Conservation (phyloP, 2,329 filamentous ascomycete species). For the Trichoderma afroharzianum region DNA sequence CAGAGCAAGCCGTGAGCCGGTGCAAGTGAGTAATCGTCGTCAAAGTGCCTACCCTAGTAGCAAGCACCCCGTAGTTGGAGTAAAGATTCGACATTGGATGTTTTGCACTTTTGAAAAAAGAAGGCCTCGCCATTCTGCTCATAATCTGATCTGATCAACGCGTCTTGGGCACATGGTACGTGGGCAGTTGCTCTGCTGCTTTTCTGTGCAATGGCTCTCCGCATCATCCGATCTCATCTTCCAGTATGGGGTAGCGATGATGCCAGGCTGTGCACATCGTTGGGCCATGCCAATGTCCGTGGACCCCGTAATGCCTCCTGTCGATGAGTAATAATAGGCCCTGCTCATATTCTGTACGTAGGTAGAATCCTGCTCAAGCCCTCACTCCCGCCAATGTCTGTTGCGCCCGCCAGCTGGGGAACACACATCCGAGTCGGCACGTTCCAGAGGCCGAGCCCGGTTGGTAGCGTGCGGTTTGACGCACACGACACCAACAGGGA, state of each 20-base stretch:
- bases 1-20: background rate
- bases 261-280: background rate
- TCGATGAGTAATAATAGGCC: background rate
- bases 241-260: background rate
- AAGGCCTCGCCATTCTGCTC: background rate
- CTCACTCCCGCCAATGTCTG: background rate
- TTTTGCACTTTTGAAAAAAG: background rate
- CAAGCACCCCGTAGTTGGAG: background rate
- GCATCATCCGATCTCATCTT: background rate
- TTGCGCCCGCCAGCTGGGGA: background rate
- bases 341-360: background rate
- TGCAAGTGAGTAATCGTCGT: background rate
- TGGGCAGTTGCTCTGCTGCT: background rate
- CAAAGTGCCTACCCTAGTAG: background rate
- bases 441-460: conserved; percentile 2
- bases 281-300: background rate
- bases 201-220: background rate
- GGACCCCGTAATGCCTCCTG: background rate
- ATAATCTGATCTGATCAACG: background rate
- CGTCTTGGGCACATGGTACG: background rate
- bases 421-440: conserved; percentile 1
- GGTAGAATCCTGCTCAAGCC: background rate
- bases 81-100: background rate
- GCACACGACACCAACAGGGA: background rate
- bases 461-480: background rate